Conservation (phyloP, 139 green algal genomes). For the Pleodorina starrii region DNA sequence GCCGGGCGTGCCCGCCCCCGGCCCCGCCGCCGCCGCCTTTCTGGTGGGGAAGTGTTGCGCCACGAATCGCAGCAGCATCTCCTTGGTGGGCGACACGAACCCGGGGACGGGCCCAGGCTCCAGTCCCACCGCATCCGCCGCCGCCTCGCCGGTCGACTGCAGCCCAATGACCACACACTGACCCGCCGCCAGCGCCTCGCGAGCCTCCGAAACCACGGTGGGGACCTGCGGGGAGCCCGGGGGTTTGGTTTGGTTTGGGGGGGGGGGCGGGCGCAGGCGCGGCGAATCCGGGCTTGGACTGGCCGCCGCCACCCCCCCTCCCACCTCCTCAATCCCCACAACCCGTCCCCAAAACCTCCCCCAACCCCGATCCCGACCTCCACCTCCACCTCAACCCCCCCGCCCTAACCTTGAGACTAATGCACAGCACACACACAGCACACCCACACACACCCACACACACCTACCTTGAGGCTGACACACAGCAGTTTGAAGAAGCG, state of each 20-base stretch:
- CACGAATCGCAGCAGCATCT: conserved; percentile 79
- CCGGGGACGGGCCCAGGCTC: conserved; percentile 69
- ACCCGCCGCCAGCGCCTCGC: conserved; percentile 69
- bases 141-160: conserved; percentile 75
- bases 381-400: too few species aligned
- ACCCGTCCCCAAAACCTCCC: too few species aligned
- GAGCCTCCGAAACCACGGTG: conserved; percentile 77
- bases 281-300: too few species aligned
- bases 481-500: conserved; percentile 97
- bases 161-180: conserved; percentile 87
- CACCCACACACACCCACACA: too few species aligned
- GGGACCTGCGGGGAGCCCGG: too few species aligned
- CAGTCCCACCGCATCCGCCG: conserved; percentile 63
- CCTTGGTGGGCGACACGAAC: conserved; percentile 81
- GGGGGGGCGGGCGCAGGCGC: too few species aligned
- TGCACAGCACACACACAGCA: too few species aligned
- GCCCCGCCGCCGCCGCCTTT: background rate
- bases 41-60: conserved; percentile 36
- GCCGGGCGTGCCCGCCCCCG: background rate
- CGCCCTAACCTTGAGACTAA: conserved; percentile 91
- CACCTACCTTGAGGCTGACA: conserved; percentile 88
- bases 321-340: too few species aligned
- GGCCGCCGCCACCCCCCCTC: too few species aligned
- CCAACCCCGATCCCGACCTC: background rate
- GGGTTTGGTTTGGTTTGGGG: too few species aligned